These are phyloP conservation scores for peach (Prunus persica) DNA, from an alignment of 306 rosid genomes.

Conservation along the genomic window DNA sequence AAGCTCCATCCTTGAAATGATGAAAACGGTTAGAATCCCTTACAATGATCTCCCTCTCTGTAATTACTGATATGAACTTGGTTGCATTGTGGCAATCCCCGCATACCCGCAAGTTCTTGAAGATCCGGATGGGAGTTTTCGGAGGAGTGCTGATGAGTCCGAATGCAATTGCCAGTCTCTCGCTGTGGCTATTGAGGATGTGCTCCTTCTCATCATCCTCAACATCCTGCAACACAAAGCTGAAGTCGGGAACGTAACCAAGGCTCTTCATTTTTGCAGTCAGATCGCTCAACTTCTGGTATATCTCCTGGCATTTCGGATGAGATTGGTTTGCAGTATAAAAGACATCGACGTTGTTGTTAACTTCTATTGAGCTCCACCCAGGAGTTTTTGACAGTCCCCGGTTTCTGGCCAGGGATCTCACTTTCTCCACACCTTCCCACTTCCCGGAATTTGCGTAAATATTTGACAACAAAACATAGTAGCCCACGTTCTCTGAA, in stretches of 20 bases:
- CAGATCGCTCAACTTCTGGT: conserved; percentile 32
- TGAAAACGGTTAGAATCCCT: conserved; percentile 57
- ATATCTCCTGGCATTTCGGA: conserved; percentile 41
- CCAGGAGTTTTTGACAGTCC: conserved; percentile 49
- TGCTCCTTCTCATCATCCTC: conserved; percentile 56
- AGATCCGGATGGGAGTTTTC: conserved; percentile 36
- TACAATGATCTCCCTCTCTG: conserved; percentile 46
- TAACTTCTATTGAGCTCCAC: conserved; percentile 53
- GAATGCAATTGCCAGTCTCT: conserved; percentile 49
- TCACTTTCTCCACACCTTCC: conserved; percentile 49
- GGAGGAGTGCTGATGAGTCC: conserved; percentile 44
- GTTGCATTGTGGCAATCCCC: conserved; percentile 45
- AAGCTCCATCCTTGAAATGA: conserved; percentile 47
- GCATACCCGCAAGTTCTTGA: conserved; percentile 54
- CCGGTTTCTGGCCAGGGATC: conserved; percentile 42
- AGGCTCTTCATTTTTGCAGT: conserved; percentile 44
- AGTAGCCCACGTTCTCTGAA: conserved; percentile 43
- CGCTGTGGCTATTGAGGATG: conserved; percentile 42
- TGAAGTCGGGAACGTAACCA: conserved; percentile 44
- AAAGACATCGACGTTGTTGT: conserved; percentile 50
- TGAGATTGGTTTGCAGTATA: conserved; percentile 46
- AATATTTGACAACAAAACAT: conserved; percentile 46
- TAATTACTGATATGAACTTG: conserved; percentile 36
- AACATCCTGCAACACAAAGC: conserved; percentile 53
- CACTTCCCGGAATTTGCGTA: conserved; percentile 43